phyloP scores from a whole-genome alignment of 768 basidiomycete species.

The Auricularia heimuer region DNA sequence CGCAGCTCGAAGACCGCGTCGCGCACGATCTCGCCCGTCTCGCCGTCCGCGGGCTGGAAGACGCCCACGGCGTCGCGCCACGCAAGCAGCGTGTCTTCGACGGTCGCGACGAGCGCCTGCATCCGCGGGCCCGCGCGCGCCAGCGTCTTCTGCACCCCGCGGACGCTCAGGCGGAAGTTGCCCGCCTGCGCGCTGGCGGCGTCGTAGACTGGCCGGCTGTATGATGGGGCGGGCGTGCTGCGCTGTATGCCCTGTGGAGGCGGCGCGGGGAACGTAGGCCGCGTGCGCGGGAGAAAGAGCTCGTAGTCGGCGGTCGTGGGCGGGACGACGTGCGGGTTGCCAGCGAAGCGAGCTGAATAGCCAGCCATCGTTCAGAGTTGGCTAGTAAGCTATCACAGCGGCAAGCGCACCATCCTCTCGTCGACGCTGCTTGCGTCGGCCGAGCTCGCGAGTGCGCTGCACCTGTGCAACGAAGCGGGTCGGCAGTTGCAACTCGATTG shows the following conservation, averaged over 20 bases:
- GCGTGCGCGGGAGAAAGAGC: slow-evolving; percentile 32
- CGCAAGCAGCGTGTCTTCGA: slow-evolving; percentile 50
- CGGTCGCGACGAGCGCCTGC: slow-evolving; percentile 51
- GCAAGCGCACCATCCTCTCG: background rate
- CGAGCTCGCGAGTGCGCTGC: background rate
- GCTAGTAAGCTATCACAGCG: background rate
- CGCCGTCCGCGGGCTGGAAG: slow-evolving; percentile 47
- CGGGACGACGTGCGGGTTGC: slow-evolving; percentile 61
- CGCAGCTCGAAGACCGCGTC: slow-evolving; percentile 54
- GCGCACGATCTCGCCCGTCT: slow-evolving; percentile 38
- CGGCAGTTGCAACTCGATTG: too few relatives aligned
- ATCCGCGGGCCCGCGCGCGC: slow-evolving; percentile 51
- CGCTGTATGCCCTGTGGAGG: slow-evolving; percentile 63
- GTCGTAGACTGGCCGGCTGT: slow-evolving; percentile 31
- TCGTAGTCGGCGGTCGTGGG: slow-evolving; percentile 50
- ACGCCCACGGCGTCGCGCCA: slow-evolving; percentile 57
- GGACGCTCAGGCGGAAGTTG: slow-evolving; percentile 64
- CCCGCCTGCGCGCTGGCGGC: slow-evolving; percentile 57
- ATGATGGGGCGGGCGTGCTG: slow-evolving; percentile 40
- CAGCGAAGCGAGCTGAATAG: slow-evolving; percentile 52
- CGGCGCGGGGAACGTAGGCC: slow-evolving; percentile 65
- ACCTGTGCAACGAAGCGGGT: background rate
- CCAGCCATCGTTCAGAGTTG: background rate
- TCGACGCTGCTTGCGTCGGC: background rate
- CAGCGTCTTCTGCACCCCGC: slow-evolving; percentile 61